Base-by-base conservation (phyloP, 2,329 filamentous ascomycete species). In the Escovopsis sp. region DNA sequence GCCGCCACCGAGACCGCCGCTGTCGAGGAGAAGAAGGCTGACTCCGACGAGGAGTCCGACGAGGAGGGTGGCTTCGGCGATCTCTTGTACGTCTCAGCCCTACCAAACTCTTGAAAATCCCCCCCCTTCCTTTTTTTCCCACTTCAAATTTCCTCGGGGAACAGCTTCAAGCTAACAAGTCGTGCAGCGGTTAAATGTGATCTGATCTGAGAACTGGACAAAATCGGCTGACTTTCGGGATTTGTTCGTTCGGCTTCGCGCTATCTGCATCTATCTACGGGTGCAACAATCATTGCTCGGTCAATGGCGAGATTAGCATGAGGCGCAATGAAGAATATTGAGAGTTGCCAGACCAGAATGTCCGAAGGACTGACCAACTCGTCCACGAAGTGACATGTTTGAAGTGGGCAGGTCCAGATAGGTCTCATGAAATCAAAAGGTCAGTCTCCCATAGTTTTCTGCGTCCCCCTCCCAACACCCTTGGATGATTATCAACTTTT, bases 1-100 rank as follows among this genome's bases (percentile, higher is more conserved):
- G 68, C 66, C 49, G 66, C 64, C 43, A 72, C 68, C 49, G 68
- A 68, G 44, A 65, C 67, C 42, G 69, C 71, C 49, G 70, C 73
- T 55, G 72, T 77, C 59, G 70, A 78, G 60, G 71, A 78, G 61
- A 72, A 77, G 58, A 75, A 80, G 57, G 72, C 77, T 52, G 75
- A 80, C 55, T 75, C 77, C 50, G 80, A 79, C 55, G 79, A 81
- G 59, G 79, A 82, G 61, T 81, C 72, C 46, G 75, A 79, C 47
- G 73, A 77, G 49, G 73, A 77, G 49, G 69, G 71, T 64, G 80
- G 80, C 63, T 87, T 89, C 72, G 84, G 81, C 65, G 80, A 80
- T 75, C 78, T 89, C 62, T 89, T 91, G 70, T 74, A 67, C 44
- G 70, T 68, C 37, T 38, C 36, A 19, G 6, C 23, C 39, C 38